Base-by-base conservation (phyloP, 257 asterid genomes). In the Thymus mandschuricus region DNA sequence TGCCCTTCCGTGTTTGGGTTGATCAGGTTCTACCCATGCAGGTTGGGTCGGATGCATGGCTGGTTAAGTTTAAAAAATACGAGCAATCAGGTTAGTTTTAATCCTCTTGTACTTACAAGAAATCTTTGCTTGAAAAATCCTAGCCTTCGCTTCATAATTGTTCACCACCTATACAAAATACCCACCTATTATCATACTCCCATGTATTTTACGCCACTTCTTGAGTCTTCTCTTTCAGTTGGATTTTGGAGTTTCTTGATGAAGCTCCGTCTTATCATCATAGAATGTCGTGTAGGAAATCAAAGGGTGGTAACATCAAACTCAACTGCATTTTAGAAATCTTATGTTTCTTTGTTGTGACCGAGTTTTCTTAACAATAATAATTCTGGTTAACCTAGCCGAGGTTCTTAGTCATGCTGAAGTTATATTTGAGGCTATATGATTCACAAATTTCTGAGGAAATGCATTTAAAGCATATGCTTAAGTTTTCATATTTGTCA, bases 31-130 rank as follows among this genome's bases (percentile, higher is more conserved):
- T 92, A 40, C 84, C 96, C 46, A 60, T 44, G 64, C 85, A 87
- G 83, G 77, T 85, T 67, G 93, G 89, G 77, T 86, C 89, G 7
- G 92, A 86, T 69, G 79, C 88, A 0, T 95, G 99, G 98, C 79
- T 89, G 41, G 98, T 89, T 72, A 87, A 77, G 68, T 92, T 88
- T 81, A 95, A 89, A 95, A 95, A 86, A 68, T 95, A 96, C 89
- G 98, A 92, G 79, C 90, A 83, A 81, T 79, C 85, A 73, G 97
- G 99, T 91, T 70, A 80, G 86, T 31, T 69, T 43, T 31, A n/a
- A 28, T 62, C 27, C 82, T 68, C 21, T 12, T 31, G 43, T 28
- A 21, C 29, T 49, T 12, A 9, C 72, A 44, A 43, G 52, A 29
- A 11, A 51, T 66, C 11, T 9, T 5, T 60, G 31, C 49, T 61